Conservation (phyloP, 139 green algal species). For the Trebouxia sp. region DNA sequence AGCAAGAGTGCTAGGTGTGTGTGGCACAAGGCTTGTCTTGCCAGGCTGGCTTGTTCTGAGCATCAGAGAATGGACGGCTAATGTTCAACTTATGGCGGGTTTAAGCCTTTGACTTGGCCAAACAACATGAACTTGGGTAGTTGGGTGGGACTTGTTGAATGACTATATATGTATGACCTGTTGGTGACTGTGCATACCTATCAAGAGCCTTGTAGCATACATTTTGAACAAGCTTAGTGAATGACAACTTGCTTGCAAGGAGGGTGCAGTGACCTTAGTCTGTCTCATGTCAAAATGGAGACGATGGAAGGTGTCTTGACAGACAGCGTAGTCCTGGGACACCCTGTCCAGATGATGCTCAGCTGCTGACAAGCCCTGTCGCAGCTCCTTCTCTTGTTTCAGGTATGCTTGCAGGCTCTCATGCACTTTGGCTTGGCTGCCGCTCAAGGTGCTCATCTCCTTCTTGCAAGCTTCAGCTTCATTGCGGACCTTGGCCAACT, state of each 20-base stretch:
- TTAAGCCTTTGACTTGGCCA: too few species aligned
- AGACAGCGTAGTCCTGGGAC: constrained; percentile 1
- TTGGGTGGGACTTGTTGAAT: too few species aligned
- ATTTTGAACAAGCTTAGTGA: too few species aligned
- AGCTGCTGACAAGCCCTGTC: neutral
- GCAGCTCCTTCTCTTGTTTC: constrained; percentile 13
- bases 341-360: neutral
- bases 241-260: too few species aligned
- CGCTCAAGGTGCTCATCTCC: constrained; percentile 15
- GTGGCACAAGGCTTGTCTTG: too few species aligned
- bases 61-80: too few species aligned
- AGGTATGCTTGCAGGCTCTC: constrained; percentile 12
- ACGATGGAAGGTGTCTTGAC: neutral
- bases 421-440: constrained; percentile 14
- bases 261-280: neutral
- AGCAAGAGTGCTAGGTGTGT: too few species aligned
- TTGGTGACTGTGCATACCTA: neutral
- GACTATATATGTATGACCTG: too few species aligned
- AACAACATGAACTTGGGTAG: too few species aligned
- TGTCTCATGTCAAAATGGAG: neutral
- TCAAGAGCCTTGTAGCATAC: too few species aligned
- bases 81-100: too few species aligned
- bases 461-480: neutral
- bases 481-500: neutral
- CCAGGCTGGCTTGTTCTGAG: too few species aligned